phyloP scores from a whole-genome alignment of 2,329 filamentous ascomycete species.

The Podosphaera fusca region DNA sequence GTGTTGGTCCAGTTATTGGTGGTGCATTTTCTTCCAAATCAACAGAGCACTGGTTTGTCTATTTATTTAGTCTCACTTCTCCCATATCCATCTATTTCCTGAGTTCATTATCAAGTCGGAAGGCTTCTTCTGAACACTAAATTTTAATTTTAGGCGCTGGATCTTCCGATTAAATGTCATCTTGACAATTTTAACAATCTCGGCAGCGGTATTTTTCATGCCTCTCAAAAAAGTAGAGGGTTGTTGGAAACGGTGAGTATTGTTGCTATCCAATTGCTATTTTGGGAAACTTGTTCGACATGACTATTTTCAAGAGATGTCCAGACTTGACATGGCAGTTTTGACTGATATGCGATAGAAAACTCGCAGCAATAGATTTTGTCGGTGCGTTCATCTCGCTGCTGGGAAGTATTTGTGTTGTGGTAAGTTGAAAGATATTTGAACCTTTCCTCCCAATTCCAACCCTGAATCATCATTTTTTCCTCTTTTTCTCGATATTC shows the following conservation, averaged over 20 bases:
- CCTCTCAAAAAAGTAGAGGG: neutral
- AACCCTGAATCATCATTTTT: neutral
- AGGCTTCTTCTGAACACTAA: neutral
- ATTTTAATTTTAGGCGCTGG: neutral
- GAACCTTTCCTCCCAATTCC: neutral
- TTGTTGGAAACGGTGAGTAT: neutral
- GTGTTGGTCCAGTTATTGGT: neutral
- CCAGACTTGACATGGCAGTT: neutral
- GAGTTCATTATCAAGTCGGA: neutral
- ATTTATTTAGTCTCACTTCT: neutral
- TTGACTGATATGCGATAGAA: neutral
- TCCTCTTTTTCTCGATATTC: neutral
- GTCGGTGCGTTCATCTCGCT: conserved; percentile 24
- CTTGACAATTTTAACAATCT: neutral
- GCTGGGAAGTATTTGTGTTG: conserved; percentile 62
- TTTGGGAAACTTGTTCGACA: neutral
- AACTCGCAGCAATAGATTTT: neutral
- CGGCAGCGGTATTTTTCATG: neutral
- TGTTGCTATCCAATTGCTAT: neutral
- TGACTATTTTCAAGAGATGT: too few species aligned
- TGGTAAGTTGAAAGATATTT: neutral
- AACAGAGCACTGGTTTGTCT: neutral
- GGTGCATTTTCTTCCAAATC: neutral
- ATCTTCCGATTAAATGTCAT: neutral
- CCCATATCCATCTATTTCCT: neutral